Conservation (phyloP, 257 asterid genomes). For the Verbascum thapsus region DNA sequence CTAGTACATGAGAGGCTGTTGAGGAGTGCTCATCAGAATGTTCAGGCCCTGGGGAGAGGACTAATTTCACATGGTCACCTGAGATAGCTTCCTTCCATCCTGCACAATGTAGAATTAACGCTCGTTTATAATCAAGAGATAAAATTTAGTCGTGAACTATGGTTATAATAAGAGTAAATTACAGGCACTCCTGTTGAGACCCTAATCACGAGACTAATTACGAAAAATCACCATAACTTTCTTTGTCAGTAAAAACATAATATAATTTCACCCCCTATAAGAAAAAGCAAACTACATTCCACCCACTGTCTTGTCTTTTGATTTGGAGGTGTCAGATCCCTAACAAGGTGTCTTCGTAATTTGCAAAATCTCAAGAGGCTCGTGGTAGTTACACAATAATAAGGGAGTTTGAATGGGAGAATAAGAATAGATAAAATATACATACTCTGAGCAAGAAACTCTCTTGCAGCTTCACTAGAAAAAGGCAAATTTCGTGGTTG, state of each 20-base stretch:
- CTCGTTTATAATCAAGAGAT: conserved; percentile 13
- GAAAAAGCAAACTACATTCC: too few relatives aligned
- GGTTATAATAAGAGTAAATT: neutral
- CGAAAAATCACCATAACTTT: too few relatives aligned
- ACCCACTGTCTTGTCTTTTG: too few relatives aligned
- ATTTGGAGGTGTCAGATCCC: too few relatives aligned
- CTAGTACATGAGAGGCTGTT: conserved; percentile 30
- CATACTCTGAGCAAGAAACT: conserved; percentile 46
- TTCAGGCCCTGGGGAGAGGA: conserved; percentile 50
- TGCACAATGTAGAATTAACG: conserved; percentile 34
- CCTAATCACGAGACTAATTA: too few relatives aligned
- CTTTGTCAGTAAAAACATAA: too few relatives aligned
- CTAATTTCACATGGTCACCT: conserved; percentile 65
- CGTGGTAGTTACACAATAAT: too few relatives aligned
- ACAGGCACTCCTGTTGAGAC: too few relatives aligned
- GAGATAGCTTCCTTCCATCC: conserved; percentile 89
- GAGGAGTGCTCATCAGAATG: conserved; percentile 30
- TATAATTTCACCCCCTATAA: too few relatives aligned
- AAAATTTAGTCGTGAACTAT: neutral
- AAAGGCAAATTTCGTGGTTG: conserved; percentile 40
- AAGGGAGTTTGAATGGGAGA: neutral
- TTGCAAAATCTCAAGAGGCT: too few relatives aligned
- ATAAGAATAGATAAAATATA: neutral
- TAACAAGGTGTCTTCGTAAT: too few relatives aligned
- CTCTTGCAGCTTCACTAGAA: conserved; percentile 56